Conservation (phyloP, 2,329 filamentous ascomycete genomes). For the Penicillium polonicum region DNA sequence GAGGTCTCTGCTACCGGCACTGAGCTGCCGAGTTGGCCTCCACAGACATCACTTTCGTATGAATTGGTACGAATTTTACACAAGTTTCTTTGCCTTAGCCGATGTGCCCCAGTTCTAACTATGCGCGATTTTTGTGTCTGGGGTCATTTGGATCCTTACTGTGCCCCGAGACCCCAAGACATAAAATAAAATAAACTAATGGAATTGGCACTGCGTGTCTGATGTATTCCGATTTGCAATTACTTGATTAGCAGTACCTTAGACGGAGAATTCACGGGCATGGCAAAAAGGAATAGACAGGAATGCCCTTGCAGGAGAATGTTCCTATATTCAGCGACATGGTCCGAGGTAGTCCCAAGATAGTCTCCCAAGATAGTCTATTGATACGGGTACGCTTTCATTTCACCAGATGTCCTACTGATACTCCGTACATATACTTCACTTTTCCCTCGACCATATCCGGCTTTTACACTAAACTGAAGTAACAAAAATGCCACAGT, state of each 20-base stretch:
- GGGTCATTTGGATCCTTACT: conserved; percentile 9
- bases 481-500: neutral
- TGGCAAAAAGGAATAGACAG: conserved; percentile 4
- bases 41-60: conserved; percentile 15
- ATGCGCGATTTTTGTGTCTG: conserved; percentile 27
- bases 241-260: neutral
- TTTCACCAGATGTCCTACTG: neutral
- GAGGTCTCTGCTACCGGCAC: conserved; percentile 18
- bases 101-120: conserved; percentile 23
- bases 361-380: neutral
- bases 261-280: conserved; percentile 19
- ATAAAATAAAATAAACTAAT: conserved; percentile 7
- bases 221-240: conserved; percentile 6
- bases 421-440: conserved; percentile 1
- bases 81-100: conserved; percentile 11
- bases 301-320: conserved; percentile 23
- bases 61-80: conserved; percentile 7
- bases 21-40: conserved; percentile 22
- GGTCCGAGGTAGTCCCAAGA: conserved; percentile 11
- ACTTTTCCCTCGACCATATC: neutral
- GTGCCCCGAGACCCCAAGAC: conserved; percentile 9
- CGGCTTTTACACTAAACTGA: neutral
- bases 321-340: conserved; percentile 16
- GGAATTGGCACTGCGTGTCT: conserved; percentile 9
- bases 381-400: neutral